Percentiles rank a stretch among this genome's conserved stretches.
Conservation (phyloP, 345 rosid species). For the Gossypium anomalum region DNA sequence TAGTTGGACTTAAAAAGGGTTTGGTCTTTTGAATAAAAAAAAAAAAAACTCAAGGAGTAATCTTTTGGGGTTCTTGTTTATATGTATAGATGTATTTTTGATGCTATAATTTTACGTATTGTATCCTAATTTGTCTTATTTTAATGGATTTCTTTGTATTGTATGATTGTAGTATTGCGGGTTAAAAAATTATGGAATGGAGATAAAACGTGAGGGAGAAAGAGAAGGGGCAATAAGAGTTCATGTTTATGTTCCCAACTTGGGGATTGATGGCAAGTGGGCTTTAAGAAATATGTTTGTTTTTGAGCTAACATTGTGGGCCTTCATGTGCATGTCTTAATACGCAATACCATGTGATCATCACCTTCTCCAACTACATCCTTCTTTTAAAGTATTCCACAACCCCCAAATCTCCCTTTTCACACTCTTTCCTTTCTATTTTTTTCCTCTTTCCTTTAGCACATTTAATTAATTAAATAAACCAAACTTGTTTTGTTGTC, state of each 20-base stretch:
- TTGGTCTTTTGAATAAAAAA: conserved; percentile 14
- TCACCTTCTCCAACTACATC: conserved; percentile 15
- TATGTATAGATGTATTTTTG: no score
- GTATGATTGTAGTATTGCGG: no score
- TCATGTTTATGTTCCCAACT: conserved; percentile 38
- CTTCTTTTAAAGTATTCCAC: neutral
- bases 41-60: no score
- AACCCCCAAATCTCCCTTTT: conserved; percentile 2
- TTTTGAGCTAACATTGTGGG: conserved; percentile 63
- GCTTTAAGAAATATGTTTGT: conserved; percentile 53
- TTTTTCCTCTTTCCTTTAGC: neutral
- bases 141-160: no score
- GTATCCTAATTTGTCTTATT: no score
- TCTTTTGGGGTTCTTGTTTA: no score
- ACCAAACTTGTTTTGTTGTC: neutral
- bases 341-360: conserved; percentile 66
- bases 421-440: neutral
- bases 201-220: conserved; percentile 20
- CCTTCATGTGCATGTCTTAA: conserved; percentile 56
- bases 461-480: neutral
- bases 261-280: conserved; percentile 65
- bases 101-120: no score
- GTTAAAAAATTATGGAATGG: neutral
- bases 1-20: conserved; percentile 29
- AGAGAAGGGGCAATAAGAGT: neutral